Percentiles rank a stretch among this genome's conserved stretches.
Evolutionary conservation across 2,329 filamentous ascomycete genomes (phyloP).

Genomic region (Chaetomium sp.): DNA sequence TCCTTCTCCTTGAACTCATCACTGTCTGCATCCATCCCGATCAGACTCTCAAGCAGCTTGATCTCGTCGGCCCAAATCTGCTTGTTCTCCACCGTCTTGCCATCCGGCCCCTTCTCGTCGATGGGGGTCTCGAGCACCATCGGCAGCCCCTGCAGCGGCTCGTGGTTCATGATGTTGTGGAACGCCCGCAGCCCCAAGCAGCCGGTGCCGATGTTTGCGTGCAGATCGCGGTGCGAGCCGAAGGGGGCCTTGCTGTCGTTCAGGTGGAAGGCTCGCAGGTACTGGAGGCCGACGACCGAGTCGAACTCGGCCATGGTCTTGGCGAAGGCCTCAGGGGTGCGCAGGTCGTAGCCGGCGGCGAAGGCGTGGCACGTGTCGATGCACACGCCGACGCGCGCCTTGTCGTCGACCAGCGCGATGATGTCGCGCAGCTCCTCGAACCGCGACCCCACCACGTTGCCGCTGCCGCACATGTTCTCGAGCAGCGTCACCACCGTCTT

Average conservation of each 20-base stretch:
- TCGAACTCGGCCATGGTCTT: conserved; percentile 77
- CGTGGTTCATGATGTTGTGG: conserved; percentile 85
- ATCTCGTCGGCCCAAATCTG: conserved; percentile 91
- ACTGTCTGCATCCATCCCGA: conserved; percentile 79
- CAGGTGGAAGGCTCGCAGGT: conserved; percentile 83
- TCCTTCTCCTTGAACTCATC: conserved; percentile 71
- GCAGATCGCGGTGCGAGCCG: conserved; percentile 78
- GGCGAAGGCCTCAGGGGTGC: conserved; percentile 71
- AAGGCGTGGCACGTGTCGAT: conserved; percentile 97
- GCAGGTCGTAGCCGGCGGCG: conserved; percentile 88
- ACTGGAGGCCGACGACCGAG: conserved; percentile 71
- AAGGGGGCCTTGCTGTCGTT: conserved; percentile 96
- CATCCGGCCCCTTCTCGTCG: conserved; percentile 66
- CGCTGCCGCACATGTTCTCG: conserved; percentile 92
- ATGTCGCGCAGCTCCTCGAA: conserved; percentile 88
- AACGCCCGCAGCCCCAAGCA: conserved; percentile 90
- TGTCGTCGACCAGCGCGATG: conserved; percentile 77
- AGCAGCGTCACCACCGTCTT: conserved; percentile 77
- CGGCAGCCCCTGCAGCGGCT: conserved; percentile 73
- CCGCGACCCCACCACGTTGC: conserved; percentile 81
- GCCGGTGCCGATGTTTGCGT: conserved; percentile 95
- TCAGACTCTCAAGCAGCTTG: conserved; percentile 85
- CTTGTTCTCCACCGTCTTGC: conserved; percentile 74
- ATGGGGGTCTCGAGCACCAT: conserved; percentile 98
- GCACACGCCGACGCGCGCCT: conserved; percentile 85